These are phyloP conservation scores for Luffa acutangula DNA, from an alignment of 306 rosid genomes.

Conservation along the genomic window DNA sequence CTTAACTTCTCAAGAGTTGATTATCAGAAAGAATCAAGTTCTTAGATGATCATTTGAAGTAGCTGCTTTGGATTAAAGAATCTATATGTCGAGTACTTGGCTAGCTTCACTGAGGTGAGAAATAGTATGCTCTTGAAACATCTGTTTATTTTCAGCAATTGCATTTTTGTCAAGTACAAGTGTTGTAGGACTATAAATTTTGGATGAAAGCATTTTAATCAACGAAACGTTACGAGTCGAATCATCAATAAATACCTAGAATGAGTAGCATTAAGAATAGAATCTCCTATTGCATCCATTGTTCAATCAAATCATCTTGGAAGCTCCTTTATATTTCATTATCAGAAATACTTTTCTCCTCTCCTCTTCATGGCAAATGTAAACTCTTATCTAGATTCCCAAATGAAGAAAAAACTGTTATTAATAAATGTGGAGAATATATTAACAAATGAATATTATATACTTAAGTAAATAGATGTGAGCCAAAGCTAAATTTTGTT, in stretches of 20 bases:
- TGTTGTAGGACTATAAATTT: not conserved
- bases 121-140: not conserved
- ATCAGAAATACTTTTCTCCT: not conserved
- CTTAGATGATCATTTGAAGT: not conserved
- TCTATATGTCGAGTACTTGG: not conserved
- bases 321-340: not conserved
- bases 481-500: no score
- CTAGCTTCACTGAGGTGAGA: not conserved
- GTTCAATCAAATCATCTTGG: not conserved
- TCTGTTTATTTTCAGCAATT: not conserved
- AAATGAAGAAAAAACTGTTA: no score
- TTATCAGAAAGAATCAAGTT: not conserved
- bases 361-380: not conserved
- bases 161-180: not conserved
- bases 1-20: conserved; percentile 1
- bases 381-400: not conserved
- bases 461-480: no score
- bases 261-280: not conserved
- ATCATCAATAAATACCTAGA: not conserved
- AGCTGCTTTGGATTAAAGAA: not conserved
- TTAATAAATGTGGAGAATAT: no score
- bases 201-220: not conserved
- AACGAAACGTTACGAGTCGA: not conserved
- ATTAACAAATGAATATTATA: no score
- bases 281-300: not conserved